A percentile compares a stretch with the other conserved stretches of the same genome.
These are phyloP conservation scores for Aspergillus brunneoviolaceus DNA, from an alignment of 2,329 filamentous ascomycete species.

Conservation along the genomic window DNA sequence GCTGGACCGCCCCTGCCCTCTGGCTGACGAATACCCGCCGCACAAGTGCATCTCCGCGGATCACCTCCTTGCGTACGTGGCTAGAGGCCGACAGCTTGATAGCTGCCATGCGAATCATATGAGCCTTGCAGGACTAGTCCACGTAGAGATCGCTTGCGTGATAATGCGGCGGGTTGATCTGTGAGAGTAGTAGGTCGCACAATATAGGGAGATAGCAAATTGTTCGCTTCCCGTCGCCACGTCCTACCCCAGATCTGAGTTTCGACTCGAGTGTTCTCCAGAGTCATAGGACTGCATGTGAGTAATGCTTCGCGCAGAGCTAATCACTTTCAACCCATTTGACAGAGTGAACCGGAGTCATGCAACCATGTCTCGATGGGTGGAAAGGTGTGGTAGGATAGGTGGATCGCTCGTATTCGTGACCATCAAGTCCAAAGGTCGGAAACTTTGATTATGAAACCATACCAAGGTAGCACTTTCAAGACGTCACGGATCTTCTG, in stretches of 20 bases:
- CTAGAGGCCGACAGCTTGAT: conserved; percentile 38
- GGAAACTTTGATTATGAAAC: not conserved
- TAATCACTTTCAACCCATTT: not conserved
- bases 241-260: not conserved
- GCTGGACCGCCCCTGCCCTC: not conserved
- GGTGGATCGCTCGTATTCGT: not conserved
- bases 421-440: not conserved
- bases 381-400: too few species aligned
- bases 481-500: conserved; percentile 26
- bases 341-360: not conserved
- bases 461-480: conserved; percentile 1
- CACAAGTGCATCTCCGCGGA: not conserved
- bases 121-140: not conserved
- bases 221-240: not conserved
- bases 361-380: not conserved
- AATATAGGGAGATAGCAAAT: not conserved
- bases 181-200: not conserved
- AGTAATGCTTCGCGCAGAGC: not conserved
- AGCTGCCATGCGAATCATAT: conserved; percentile 19
- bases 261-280: not conserved
- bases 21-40: not conserved
- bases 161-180: not conserved
- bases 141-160: not conserved
- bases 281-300: not conserved
- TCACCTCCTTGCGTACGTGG: not conserved